Percentiles rank a stretch among this genome's conserved stretches.
phyloP scores from a whole-genome alignment of 768 basidiomycete species.

The Strobilomyces dryophilus region DNA sequence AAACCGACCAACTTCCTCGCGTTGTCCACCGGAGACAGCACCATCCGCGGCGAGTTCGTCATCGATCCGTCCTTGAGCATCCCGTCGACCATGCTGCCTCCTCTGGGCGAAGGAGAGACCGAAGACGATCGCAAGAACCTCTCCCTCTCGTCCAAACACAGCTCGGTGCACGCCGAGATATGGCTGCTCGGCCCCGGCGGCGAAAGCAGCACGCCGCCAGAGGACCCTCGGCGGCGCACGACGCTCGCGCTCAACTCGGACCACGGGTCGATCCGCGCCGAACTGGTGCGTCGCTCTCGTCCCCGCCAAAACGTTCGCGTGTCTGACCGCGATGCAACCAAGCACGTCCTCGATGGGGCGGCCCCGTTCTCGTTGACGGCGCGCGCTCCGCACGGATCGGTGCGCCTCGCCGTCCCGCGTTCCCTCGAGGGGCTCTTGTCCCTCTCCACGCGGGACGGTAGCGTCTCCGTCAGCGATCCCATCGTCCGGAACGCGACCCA shows the following conservation, averaged over 20 bases:
- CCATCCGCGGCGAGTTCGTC: slow-evolving; percentile 33
- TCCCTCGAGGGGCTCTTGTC: slow-evolving; percentile 18
- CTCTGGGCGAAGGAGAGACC: slow-evolving; percentile 32
- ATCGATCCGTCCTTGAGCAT: slow-evolving; percentile 41
- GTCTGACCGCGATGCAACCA: neutral
- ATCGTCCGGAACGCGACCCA: slow-evolving; percentile 16
- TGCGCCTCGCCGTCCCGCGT: slow-evolving; percentile 16
- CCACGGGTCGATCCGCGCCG: slow-evolving; percentile 12
- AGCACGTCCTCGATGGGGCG: slow-evolving; percentile 14
- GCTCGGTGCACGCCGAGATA: slow-evolving; percentile 37
- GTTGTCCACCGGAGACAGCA: slow-evolving; percentile 2
- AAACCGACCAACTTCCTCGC: slow-evolving; percentile 27
- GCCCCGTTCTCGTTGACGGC: slow-evolving; percentile 18
- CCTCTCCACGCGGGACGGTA: slow-evolving; percentile 18
- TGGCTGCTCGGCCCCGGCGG: slow-evolving; percentile 26
- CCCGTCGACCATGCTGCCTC: slow-evolving; percentile 37
- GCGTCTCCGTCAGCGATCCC: slow-evolving; percentile 7
- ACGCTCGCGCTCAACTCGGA: slow-evolving; percentile 18
- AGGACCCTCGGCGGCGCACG: slow-evolving; percentile 8
- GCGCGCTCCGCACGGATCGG: slow-evolving; percentile 5
- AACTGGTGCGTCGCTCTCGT: slow-evolving; percentile 14
- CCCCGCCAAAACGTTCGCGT: no score
- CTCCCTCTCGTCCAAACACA: slow-evolving; percentile 30
- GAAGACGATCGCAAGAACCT: slow-evolving; percentile 40
- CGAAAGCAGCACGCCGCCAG: no score